These are phyloP conservation scores for Crithidia expoeki DNA, from an alignment of 208 protist species.

Conservation along the genomic window DNA sequence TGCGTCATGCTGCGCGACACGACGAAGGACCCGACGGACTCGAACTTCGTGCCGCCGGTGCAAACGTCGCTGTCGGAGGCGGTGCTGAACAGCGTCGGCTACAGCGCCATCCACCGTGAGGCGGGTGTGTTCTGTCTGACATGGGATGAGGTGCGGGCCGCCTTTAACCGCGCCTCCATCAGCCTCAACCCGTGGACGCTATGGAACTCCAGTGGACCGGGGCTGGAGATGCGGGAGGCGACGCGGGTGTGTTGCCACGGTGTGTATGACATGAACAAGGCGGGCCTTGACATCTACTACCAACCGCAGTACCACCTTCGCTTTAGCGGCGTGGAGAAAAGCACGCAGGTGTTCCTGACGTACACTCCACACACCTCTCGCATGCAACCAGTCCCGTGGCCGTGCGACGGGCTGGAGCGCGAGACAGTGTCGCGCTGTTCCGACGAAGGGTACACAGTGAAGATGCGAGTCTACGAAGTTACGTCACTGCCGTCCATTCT, in stretches of 20 bases:
- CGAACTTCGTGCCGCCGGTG: slow-evolving; percentile 19
- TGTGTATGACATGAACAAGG: slow-evolving; percentile 33
- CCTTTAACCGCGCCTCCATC: slow-evolving; percentile 67
- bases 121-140: slow-evolving; percentile 83
- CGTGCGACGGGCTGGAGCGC: slow-evolving; percentile 35
- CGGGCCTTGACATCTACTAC: slow-evolving; percentile 33
- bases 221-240: slow-evolving; percentile 34
- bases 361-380: slow-evolving; percentile 66
- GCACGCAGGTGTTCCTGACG: slow-evolving; percentile 71
- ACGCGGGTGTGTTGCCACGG: slow-evolving; percentile 66
- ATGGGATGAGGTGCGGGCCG: slow-evolving; percentile 65
- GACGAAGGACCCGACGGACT: slow-evolving; percentile 19
- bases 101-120: slow-evolving; percentile 46
- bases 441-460: slow-evolving; percentile 31
- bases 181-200: slow-evolving; percentile 82
- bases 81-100: slow-evolving; percentile 35
- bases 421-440: slow-evolving; percentile 10
- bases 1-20: slow-evolving; percentile 34
- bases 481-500: slow-evolving; percentile 64
- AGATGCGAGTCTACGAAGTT: slow-evolving; percentile 68
- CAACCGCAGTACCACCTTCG: slow-evolving; percentile 80
- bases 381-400: slow-evolving; percentile 46
- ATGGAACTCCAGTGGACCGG: slow-evolving; percentile 39
- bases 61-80: slow-evolving; percentile 22
- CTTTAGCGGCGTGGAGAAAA: slow-evolving; percentile 35